Percentiles rank a stretch among this genome's conserved stretches.
Evolutionary conservation across 108 stramenopile species (phyloP).

Genomic region (Fistulifera pelliculosa): DNA sequence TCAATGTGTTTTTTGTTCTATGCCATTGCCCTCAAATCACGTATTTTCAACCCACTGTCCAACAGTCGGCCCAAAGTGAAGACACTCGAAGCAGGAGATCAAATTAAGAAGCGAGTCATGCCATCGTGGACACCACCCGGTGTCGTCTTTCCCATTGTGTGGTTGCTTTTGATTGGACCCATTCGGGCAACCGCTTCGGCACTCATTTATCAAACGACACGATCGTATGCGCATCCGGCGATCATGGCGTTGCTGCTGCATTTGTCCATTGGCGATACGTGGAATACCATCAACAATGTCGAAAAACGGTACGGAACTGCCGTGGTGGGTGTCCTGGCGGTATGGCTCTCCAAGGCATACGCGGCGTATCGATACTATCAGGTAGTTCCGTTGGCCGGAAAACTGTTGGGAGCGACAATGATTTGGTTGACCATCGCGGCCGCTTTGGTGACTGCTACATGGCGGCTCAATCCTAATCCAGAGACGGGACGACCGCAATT

Average conservation of each 20-base stretch:
- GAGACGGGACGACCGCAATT: conserved; percentile 31
- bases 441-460: conserved; percentile 59
- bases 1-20: conserved; percentile 30
- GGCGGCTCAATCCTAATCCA: conserved; percentile 63
- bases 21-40: conserved; percentile 31
- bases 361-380: conserved; percentile 56
- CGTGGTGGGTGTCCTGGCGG: conserved; percentile 50
- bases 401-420: conserved; percentile 50
- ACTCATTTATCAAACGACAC: conserved; percentile 38
- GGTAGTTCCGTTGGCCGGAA: conserved; percentile 59
- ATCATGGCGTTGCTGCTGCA: conserved; percentile 71
- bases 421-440: conserved; percentile 70
- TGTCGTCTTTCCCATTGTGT: conserved; percentile 88
- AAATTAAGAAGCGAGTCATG: conserved; percentile 48
- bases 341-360: conserved; percentile 46
- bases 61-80: conserved; percentile 31
- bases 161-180: conserved; percentile 81
- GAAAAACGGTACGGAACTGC: conserved; percentile 77
- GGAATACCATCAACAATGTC: conserved; percentile 94
- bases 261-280: conserved; percentile 85
- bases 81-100: conserved; percentile 20
- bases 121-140: conserved; percentile 87
- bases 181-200: conserved; percentile 69
- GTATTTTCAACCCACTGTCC: conserved; percentile 45
- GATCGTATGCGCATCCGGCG: conserved; percentile 24